Evolutionary conservation across 805 yeast genomes (phyloP).

Genomic region (Wickerhamomyces kurtzmanii): DNA sequence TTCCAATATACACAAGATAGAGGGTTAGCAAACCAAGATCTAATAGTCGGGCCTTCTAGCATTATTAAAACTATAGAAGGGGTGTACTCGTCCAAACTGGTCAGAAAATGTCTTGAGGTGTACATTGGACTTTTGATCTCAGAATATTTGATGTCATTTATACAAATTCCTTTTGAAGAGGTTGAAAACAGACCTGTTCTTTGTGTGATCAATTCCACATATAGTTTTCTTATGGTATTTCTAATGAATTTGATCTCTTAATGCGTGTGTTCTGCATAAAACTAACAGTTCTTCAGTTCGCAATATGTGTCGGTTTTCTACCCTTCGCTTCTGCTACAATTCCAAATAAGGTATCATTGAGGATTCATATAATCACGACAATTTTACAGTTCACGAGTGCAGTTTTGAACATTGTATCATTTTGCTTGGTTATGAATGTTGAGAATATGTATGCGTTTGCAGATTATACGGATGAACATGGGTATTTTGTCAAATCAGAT

Average conservation of each 20-base stretch:
- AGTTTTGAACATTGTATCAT: too few relatives aligned
- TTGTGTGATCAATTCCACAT: constrained; percentile 3
- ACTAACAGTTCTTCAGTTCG: too few relatives aligned
- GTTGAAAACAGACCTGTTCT: constrained; percentile 10
- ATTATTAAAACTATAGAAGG: neutral
- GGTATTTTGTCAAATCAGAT: constrained; percentile 1
- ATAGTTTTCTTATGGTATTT: constrained; percentile 4
- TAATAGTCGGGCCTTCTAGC: constrained; percentile 3
- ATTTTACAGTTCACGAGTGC: too few relatives aligned
- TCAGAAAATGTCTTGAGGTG: neutral
- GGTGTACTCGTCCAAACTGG: neutral
- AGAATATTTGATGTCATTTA: constrained; percentile 8
- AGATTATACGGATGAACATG: too few relatives aligned
- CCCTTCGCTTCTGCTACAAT: too few relatives aligned
- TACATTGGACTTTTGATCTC: constrained; percentile 3
- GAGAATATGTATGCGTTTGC: too few relatives aligned
- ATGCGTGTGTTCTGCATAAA: too few relatives aligned
- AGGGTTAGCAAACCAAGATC: neutral
- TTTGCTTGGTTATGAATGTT: too few relatives aligned
- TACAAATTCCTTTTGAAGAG: constrained; percentile 8
- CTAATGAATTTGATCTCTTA: too few relatives aligned
- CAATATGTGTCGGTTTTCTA: too few relatives aligned
- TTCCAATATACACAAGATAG: neutral
- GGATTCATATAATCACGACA: too few relatives aligned
- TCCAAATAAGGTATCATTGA: too few relatives aligned